Evolutionary conservation across 1,284 basidiomycete species (phyloP), one percentile per base, ranked within the genome.

Genomic region (Cutaneotrichosporon mucoides): DNA sequence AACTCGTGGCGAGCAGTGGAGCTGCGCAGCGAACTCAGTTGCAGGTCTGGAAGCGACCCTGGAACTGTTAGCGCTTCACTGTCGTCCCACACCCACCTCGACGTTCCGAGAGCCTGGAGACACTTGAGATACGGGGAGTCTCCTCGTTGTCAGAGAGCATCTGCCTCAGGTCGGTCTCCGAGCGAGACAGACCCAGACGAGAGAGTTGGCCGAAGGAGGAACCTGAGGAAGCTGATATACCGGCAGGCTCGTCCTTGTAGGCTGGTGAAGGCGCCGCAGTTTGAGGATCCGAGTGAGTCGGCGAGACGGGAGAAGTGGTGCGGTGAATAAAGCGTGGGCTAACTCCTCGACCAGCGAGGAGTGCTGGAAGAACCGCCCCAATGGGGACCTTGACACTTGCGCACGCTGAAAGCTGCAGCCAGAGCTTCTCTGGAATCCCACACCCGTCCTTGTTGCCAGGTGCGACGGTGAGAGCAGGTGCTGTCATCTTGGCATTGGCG

Each of bases 391-490:
- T 65, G 47, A 65, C 63, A 12, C 49, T 56, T 5, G 56, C 58
- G 56, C 60, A 62, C 1, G 53, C 34, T 1, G 53, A 46, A 2
- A 65, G 53, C 9, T 46, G 49, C 0, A 62, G 6, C 67, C 72
- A 73, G 42, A 68, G 61, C 33, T 63, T 58, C 45, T 73, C 73
- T 0, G 75, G 75, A 34, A 76, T 75, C n/a, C 75, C 73, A 49
- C 71, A 72, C 1, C 75, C 75, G 13, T 73, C 70, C 12, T 61
- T 66, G 53, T 55, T 59, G 52, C 53, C 45, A n/a, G 64, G 56
- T 43, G 66, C 54, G 51, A 68, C 47, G 50, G 61, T 61, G 52
- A 71, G 53, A 16, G 60, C 68, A 8, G 63, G 66, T 5, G 59
- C 69, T 16, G 60, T 65, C 50, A 68, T 57, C 40, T 63, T 64